Base-by-base conservation (phyloP, 805 yeast species). In the Saturnispora gosingensis region DNA sequence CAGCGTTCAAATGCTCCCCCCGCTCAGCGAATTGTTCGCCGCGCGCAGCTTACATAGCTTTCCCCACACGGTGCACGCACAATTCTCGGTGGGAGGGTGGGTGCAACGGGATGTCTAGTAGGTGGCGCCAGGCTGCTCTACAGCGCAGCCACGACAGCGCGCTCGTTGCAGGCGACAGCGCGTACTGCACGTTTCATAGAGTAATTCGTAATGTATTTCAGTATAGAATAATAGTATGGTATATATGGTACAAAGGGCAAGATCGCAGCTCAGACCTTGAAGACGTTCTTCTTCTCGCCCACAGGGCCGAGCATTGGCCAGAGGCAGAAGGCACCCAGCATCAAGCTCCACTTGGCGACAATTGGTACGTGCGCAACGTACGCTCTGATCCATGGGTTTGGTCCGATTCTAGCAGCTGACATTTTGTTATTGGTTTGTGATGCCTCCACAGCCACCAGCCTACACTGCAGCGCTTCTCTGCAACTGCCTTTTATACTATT, bases 351-450 rank as follows among this genome's bases (percentile, higher is more conserved):
- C 2, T 45, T 39, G 6, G 56, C 64, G 22, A 68, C 43, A 36
- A 51, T 60, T 30, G 61, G 62, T 44, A 60, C 58, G 44, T 63
- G 67, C 38, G 55, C 51, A 30, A 59, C 63, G 34, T 62, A 51
- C 48, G 59, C 61, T 4, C 35, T 51, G 43, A 60, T 28, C 18
- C 54, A 45, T 44, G 70, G 67, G 59, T 65, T 58, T 54, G 72
- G 71, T 16, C 71, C 71, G 18, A 67, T 44, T 58, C 70, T 63
- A 36, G 52, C 42, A 22, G 61, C 56, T 24, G 64, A 52, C 60
- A 24, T 63, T 54, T 38, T 46, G 18, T 22, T 38, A 18, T 18
- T 38, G 18, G 9, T 4, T 38, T 7, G 20, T 38, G 11, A 13
- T 18, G 8, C 7, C 3, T 16, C 13, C 25, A 13, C 8, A 15